A percentile compares a stretch with the other conserved stretches of the same genome.
Evolutionary conservation across 805 yeast species (phyloP).

Genomic region (Isabelozyma gotoi): DNA sequence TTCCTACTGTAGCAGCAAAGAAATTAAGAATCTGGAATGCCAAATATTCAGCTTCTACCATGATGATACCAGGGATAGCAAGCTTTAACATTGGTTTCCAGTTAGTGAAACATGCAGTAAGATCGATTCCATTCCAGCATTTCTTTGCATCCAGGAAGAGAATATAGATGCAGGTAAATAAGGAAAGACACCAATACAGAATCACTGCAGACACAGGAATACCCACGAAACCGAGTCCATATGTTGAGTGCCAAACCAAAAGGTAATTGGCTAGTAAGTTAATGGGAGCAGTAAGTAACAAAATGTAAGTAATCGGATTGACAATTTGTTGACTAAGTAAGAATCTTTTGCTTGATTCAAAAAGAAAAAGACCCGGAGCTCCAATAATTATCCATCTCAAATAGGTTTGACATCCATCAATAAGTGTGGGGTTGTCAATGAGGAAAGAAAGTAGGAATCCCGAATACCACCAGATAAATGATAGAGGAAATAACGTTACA

Average conservation of each 20-base stretch:
- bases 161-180: conserved; percentile 23
- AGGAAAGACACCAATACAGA: conserved; percentile 58
- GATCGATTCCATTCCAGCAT: conserved; percentile 23
- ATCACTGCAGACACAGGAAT: conserved; percentile 72
- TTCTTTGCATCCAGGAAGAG: conserved; percentile 24
- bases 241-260: conserved; percentile 63
- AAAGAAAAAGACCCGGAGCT: conserved; percentile 68
- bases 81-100: conserved; percentile 39
- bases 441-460: conserved; percentile 42
- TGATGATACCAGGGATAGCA: conserved; percentile 39
- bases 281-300: conserved; percentile 63
- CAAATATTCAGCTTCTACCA: conserved; percentile 32
- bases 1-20: conserved; percentile 28
- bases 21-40: conserved; percentile 31
- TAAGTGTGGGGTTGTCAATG: conserved; percentile 49
- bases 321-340: conserved; percentile 80
- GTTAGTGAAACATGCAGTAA: conserved; percentile 11
- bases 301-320: conserved; percentile 70
- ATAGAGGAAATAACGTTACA: conserved; percentile 1
- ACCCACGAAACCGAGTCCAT: conserved; percentile 72
- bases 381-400: conserved; percentile 59
- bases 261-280: conserved; percentile 61
- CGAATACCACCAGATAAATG: conserved; percentile 50
- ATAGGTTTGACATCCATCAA: conserved; percentile 52
- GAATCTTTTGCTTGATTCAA: conserved; percentile 73